Percentiles rank a stretch among this genome's conserved stretches.
phyloP scores from a whole-genome alignment of 2,329 filamentous ascomycete genomes.

The Trichoderma simmonsii region DNA sequence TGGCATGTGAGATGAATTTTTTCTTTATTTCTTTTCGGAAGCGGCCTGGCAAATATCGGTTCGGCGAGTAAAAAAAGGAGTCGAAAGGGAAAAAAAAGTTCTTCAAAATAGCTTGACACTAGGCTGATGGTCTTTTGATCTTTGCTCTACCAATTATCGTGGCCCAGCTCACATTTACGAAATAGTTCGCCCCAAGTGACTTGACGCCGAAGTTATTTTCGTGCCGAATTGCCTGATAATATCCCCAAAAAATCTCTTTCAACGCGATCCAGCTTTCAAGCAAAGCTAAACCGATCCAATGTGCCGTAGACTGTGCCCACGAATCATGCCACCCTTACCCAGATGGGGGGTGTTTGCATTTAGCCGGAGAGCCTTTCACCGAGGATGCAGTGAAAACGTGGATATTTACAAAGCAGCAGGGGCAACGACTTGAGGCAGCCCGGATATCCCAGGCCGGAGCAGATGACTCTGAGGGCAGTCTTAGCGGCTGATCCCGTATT shows the following conservation, averaged over 20 bases:
- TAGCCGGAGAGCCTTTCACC: conserved; percentile 11
- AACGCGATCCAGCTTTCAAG: not conserved
- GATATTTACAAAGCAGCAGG: conserved; percentile 2
- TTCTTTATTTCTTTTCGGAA: not conserved
- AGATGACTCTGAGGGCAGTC: conserved; percentile 8
- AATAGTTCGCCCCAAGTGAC: not conserved
- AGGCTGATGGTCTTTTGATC: not conserved
- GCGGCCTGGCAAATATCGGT: not conserved
- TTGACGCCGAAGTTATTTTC: not conserved
- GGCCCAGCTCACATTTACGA: not conserved
- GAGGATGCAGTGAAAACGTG: conserved; percentile 7
- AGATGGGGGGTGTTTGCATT: conserved; percentile 4
- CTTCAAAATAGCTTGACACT: not conserved
- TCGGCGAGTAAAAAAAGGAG: not conserved
- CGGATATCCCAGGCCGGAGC: not conserved
- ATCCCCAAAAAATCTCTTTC: not conserved
- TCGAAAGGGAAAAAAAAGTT: not conserved
- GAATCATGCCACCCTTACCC: conserved; percentile 1
- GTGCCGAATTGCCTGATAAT: not conserved
- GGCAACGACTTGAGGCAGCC: not conserved
- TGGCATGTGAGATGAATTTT: not conserved
- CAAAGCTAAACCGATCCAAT: not conserved
- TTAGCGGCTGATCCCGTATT: conserved; percentile 12
- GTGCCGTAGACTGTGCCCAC: not conserved
- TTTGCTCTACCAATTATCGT: not conserved